These are phyloP conservation scores for Claviceps arundinis DNA, from an alignment of 2,329 filamentous ascomycete genomes.

Conservation along the genomic window DNA sequence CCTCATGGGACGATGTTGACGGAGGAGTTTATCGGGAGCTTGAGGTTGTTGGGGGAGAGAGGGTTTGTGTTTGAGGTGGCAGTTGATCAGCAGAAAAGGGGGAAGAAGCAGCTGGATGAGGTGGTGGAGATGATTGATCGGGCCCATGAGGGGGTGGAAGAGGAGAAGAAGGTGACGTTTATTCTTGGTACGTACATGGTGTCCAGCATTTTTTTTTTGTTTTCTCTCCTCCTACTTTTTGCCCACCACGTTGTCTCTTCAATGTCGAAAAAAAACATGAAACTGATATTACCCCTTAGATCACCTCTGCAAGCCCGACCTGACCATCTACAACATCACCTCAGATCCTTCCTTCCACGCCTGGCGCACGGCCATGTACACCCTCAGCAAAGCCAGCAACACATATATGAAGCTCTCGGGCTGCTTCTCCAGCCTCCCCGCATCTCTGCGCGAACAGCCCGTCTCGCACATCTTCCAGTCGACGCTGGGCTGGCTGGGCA, in stretches of 20 bases:
- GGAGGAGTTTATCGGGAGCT: constrained; percentile 48
- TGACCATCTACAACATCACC: constrained; percentile 46
- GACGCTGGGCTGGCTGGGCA: constrained; percentile 57
- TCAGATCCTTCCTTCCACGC: constrained; percentile 46
- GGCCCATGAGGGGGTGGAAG: constrained; percentile 47
- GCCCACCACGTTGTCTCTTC: not conserved
- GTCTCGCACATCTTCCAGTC: constrained; percentile 46
- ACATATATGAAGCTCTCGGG: constrained; percentile 93
- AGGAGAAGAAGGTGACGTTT: constrained; percentile 48
- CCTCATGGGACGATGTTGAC: constrained; percentile 50
- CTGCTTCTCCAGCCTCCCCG: constrained; percentile 65
- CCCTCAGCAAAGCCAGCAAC: constrained; percentile 48
- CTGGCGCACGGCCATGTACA: constrained; percentile 57
- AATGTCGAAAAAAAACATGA: not conserved
- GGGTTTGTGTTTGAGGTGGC: constrained; percentile 70
- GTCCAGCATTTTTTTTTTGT: not conserved
- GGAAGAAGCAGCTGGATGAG: constrained; percentile 60
- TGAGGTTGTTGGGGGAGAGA: constrained; percentile 50
- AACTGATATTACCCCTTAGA: constrained; percentile 34
- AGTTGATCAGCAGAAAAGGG: constrained; percentile 66
- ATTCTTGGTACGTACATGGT: constrained; percentile 49
- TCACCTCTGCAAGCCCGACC: constrained; percentile 80
- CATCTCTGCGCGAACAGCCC: constrained; percentile 32
- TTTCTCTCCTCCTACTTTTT: not conserved
- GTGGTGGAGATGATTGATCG: constrained; percentile 54